Evolutionary conservation across 306 rosid species (phyloP).

Genomic region (Prunus dulcis): DNA sequence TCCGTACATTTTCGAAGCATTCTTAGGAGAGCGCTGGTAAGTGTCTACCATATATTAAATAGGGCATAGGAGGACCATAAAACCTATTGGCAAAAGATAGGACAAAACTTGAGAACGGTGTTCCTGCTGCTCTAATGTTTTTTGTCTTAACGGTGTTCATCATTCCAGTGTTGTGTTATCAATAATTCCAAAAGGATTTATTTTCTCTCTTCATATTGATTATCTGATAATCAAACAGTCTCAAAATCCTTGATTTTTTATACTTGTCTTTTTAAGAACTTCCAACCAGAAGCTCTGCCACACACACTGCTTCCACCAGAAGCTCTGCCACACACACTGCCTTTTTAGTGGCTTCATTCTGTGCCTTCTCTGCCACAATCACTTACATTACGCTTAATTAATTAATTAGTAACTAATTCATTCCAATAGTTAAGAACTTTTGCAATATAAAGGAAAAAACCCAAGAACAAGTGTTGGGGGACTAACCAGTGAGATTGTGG

Average conservation of each 20-base stretch:
- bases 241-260: too few relatives aligned
- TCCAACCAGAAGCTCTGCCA: too few relatives aligned
- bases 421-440: neutral
- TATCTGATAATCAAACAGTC: too few relatives aligned
- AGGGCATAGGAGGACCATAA: neutral
- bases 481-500: constrained; percentile 48
- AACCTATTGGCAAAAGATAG: neutral
- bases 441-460: neutral
- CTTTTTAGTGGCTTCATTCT: constrained; percentile 53
- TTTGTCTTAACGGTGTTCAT: too few relatives aligned
- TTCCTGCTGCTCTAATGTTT: too few relatives aligned
- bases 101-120: too few relatives aligned
- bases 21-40: neutral
- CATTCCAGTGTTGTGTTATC: too few relatives aligned
- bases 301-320: constrained; percentile 68
- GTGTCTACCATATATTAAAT: neutral
- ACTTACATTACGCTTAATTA: neutral
- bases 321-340: constrained; percentile 55
- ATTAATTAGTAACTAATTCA: neutral
- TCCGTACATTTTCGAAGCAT: neutral
- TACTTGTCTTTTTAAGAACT: too few relatives aligned
- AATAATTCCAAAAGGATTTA: too few relatives aligned
- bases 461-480: neutral
- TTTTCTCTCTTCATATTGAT: too few relatives aligned
- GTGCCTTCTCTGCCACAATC: constrained; percentile 52